These are phyloP conservation scores for Nemania sp. DNA, from an alignment of 2,329 filamentous ascomycete species.

Conservation along the genomic window DNA sequence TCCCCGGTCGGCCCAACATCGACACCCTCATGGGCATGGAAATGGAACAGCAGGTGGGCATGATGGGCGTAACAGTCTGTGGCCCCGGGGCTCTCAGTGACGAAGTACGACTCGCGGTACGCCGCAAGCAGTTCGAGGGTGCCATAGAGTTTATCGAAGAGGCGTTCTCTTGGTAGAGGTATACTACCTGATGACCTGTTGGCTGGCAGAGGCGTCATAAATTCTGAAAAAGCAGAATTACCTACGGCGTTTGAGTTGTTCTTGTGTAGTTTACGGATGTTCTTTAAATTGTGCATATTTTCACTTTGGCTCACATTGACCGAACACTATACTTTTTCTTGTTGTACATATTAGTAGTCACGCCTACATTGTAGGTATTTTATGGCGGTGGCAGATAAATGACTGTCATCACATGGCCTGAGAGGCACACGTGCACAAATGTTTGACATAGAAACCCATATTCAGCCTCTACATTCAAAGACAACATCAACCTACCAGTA, in stretches of 20 bases:
- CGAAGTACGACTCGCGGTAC: slow-evolving; percentile 71
- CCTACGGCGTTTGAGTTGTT: background rate
- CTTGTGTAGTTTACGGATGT: background rate
- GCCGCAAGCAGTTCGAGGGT: slow-evolving; percentile 65
- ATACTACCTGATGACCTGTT: background rate
- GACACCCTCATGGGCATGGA: slow-evolving; percentile 73
- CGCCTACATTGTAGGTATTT: slow-evolving; percentile 2
- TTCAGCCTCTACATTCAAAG: no score
- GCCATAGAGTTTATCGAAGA: slow-evolving; percentile 81
- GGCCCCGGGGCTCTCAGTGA: slow-evolving; percentile 76
- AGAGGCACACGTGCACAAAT: slow-evolving; percentile 12
- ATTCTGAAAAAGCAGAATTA: slow-evolving; percentile 8
- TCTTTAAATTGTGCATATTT: slow-evolving; percentile 18
- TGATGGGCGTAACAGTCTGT: slow-evolving; percentile 75
- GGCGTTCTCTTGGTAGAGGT: slow-evolving; percentile 65
- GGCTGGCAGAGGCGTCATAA: background rate
- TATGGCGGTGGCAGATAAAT: slow-evolving; percentile 1
- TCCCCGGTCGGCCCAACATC: slow-evolving; percentile 77
- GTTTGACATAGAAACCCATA: background rate
- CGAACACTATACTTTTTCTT: slow-evolving; percentile 5
- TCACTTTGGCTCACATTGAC: slow-evolving; percentile 1
- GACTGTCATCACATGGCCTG: slow-evolving; percentile 4
- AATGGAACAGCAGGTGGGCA: slow-evolving; percentile 74
- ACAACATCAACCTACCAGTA: no score
- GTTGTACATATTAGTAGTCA: slow-evolving; percentile 28